Conservation (phyloP, 176 grass and related monocot species). For the Triticum urartu region DNA sequence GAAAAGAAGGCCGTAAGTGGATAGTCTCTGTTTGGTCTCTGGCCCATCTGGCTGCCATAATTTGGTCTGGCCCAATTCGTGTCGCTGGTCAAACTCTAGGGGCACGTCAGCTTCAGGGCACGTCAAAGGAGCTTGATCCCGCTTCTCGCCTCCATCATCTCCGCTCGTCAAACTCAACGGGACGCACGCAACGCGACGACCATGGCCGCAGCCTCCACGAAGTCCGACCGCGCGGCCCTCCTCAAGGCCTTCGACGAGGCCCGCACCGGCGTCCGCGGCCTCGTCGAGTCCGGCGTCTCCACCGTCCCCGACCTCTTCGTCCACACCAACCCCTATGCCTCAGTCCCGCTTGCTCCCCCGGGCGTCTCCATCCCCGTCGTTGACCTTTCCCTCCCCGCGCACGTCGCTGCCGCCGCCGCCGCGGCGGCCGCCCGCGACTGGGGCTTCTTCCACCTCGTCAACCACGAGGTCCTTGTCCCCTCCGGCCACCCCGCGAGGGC, state of each 20-base stretch:
- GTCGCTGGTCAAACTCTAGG: neutral
- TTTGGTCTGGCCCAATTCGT: neutral
- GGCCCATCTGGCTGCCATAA: neutral
- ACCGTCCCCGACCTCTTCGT: slow-evolving; percentile 44
- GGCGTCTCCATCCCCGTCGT: slow-evolving; percentile 37
- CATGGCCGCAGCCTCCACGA: slow-evolving; percentile 7
- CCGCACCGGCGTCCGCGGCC: slow-evolving; percentile 63
- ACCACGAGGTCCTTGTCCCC: slow-evolving; percentile 48
- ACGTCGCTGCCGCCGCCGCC: slow-evolving; percentile 15
- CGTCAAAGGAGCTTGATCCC: neutral
- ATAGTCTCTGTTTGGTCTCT: too few species aligned
- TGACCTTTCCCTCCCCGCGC: slow-evolving; percentile 40
- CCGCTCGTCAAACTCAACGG: neutral
- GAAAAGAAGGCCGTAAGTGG: too few species aligned
- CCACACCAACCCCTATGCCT: slow-evolving; percentile 38
- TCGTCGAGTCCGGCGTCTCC: slow-evolving; percentile 63
- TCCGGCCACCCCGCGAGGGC: slow-evolving; percentile 18
- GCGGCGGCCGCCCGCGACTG: slow-evolving; percentile 40
- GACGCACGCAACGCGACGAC: neutral
- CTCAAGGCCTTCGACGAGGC: slow-evolving; percentile 74
- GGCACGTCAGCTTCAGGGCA: neutral
- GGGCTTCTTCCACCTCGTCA: slow-evolving; percentile 81
- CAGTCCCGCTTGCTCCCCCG: neutral
- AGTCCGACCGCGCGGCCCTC: slow-evolving; percentile 39
- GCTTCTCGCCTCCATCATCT: neutral